Base-by-base conservation (phyloP, 2,329 filamentous ascomycete species). In the Colletotrichum sansevieriae region DNA sequence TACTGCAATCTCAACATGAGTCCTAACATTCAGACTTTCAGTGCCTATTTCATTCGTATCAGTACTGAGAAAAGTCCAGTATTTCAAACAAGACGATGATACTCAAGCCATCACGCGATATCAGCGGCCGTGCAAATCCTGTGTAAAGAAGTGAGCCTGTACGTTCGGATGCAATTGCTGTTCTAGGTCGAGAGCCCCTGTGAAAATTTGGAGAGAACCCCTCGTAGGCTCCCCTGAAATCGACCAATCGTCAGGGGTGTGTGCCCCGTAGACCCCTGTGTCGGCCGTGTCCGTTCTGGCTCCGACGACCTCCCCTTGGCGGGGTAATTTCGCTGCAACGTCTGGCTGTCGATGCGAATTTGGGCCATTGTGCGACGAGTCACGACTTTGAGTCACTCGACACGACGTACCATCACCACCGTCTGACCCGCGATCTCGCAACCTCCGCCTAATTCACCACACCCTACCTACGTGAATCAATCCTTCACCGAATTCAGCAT, bases 301-400 rank as follows among this genome's bases (percentile, higher is more conserved):
- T 61, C 58, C 61, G 43, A 71, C 70, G 68, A 65, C 70, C 43
- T 51, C 55, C 58, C 47, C 65, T 71, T 65, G 70, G 70, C 68
- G 70, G 70, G 70, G 70, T 70, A 71, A 55, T 65, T 59, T 68
- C 47, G 39, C 61, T 68, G 61, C 47, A 55, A 44, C 43, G 65
- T 37, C n/a, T 35, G 13, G 46, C 49, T 46, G 39, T 46, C 12
- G 43, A 25, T 49, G 62, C 35, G 65, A 60, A 61, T 56, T 68
- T 57, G 58, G 64, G 39, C 37, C 56, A 55, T 54, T 67, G 52
- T 67, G 60, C 46, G 54, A 55, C 61, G 22, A 68, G 61, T 49
- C 61, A 59, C 54, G 46, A 22, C 41, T 65, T 13, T 69, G 66
- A 69, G 44, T 69, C 66, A 69, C 66, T 35, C 33, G 55, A 56